Evolutionary conservation across 139 green algal species (phyloP).

Genomic region (Closterium sp.): DNA sequence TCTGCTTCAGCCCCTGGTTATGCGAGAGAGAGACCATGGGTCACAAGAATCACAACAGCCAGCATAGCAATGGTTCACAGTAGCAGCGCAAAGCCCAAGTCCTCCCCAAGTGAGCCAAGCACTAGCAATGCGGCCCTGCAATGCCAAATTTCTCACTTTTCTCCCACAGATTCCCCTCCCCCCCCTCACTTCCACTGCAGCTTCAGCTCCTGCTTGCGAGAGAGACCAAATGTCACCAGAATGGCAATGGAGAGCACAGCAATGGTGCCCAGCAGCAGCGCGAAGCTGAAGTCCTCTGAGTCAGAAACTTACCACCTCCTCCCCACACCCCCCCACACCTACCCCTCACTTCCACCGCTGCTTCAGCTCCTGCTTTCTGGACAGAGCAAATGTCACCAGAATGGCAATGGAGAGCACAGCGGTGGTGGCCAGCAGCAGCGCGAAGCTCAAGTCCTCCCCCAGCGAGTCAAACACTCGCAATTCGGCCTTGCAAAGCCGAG

Average conservation of each 20-base stretch:
- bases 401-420: slow-evolving; percentile 59
- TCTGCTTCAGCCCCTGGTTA: slow-evolving; percentile 57
- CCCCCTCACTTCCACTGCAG: too few species aligned
- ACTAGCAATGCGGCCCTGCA: too few species aligned
- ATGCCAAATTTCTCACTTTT: too few species aligned
- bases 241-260: too few species aligned
- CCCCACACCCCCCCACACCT: background rate
- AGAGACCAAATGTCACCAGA: too few species aligned
- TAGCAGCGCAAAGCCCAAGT: slow-evolving; percentile 88
- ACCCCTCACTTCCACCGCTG: slow-evolving; percentile 61
- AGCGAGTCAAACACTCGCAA: too few species aligned
- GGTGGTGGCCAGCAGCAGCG: slow-evolving; percentile 78
- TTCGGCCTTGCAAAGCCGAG: too few species aligned
- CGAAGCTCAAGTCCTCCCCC: slow-evolving; percentile 88
- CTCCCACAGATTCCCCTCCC: too few species aligned
- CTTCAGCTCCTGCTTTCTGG: slow-evolving; percentile 56
- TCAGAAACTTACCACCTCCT: too few species aligned
- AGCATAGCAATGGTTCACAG: slow-evolving; percentile 72
- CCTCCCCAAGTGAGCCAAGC: slow-evolving; percentile 82
- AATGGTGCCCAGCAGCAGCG: too few species aligned
- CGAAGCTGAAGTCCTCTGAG: too few species aligned
- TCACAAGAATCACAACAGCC: slow-evolving; percentile 53
- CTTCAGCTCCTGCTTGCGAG: too few species aligned
- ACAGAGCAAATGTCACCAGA: slow-evolving; percentile 52
- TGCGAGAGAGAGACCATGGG: slow-evolving; percentile 52